A percentile compares a stretch with the other conserved stretches of the same genome.
These are phyloP conservation scores for Lunasporangiospora selenospora DNA, from an alignment of 192 early-diverging fungal species.

Conservation along the genomic window DNA sequence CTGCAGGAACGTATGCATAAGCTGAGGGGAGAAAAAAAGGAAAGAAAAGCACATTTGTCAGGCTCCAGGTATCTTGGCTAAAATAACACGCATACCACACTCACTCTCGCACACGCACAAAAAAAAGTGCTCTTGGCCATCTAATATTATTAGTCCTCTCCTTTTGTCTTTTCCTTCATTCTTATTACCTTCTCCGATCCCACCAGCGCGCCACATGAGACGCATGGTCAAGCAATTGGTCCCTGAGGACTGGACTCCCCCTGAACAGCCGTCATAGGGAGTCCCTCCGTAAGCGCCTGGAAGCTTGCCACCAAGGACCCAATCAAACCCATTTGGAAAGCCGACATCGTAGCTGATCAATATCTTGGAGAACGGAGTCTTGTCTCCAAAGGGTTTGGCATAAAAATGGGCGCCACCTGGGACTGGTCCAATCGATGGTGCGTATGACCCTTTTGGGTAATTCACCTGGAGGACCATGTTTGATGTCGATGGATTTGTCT, in stretches of 20 bases:
- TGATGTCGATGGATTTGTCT: no score
- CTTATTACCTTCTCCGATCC: conserved; percentile 37
- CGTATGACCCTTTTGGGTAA: conserved; percentile 54
- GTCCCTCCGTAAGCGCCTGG: conserved; percentile 56
- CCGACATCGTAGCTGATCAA: conserved; percentile 55
- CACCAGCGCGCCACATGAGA: conserved; percentile 55
- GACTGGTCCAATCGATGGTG: conserved; percentile 31
- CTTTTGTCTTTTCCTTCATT: no score
- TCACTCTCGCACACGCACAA: no score
- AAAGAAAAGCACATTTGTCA: no score
- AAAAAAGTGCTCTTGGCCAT: no score
- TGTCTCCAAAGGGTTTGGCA: conserved; percentile 45
- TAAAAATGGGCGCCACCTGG: conserved; percentile 56
- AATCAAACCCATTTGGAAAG: conserved; percentile 53
- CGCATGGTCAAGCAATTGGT: conserved; percentile 56
- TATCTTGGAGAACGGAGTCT: conserved; percentile 42
- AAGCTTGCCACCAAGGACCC: conserved; percentile 56
- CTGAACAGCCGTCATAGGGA: conserved; percentile 51
- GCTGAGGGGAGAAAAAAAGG: no score
- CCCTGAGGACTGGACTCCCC: conserved; percentile 52
- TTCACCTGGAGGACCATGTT: conserved; percentile 41
- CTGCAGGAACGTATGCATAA: conserved; percentile 54
- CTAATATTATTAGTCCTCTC: no score
- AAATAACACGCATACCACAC: no score
- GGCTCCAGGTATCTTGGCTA: no score